phyloP scores from a whole-genome alignment of 768 basidiomycete genomes.

The Tricholomella constricta region DNA sequence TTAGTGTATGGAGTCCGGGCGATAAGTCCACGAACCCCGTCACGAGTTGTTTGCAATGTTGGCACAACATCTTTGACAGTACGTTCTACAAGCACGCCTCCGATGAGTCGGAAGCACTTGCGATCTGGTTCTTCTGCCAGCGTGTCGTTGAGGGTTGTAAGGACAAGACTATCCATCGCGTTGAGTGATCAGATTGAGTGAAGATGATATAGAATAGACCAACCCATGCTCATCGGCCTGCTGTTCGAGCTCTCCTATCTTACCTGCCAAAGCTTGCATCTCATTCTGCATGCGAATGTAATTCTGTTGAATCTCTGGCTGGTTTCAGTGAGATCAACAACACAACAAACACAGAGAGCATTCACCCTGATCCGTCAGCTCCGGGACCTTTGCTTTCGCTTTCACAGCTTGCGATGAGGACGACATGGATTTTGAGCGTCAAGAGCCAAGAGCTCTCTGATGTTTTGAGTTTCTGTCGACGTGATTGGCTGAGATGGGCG shows the following conservation, averaged over 20 bases:
- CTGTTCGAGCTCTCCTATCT: slow-evolving; percentile 94
- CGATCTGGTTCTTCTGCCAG: slow-evolving; percentile 83
- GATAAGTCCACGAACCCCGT: slow-evolving; percentile 61
- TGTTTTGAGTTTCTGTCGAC: slow-evolving; percentile 35
- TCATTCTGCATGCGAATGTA: slow-evolving; percentile 86
- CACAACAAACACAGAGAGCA: slow-evolving; percentile 5
- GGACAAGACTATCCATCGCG: slow-evolving; percentile 65
- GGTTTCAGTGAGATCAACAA: slow-evolving; percentile 35
- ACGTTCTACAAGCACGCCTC: slow-evolving; percentile 92
- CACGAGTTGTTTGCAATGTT: slow-evolving; percentile 82
- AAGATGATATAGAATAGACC: slow-evolving; percentile 27
- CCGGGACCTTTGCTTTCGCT: slow-evolving; percentile 57
- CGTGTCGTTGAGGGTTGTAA: slow-evolving; percentile 83
- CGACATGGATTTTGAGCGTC: slow-evolving; percentile 20
- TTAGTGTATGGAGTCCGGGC: slow-evolving; percentile 17
- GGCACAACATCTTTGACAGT: slow-evolving; percentile 96
- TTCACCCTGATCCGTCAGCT: slow-evolving; percentile 75
- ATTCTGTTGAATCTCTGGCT: slow-evolving; percentile 83
- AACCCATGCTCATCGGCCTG: slow-evolving; percentile 96
- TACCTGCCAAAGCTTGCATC: slow-evolving; percentile 86
- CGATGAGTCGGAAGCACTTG: slow-evolving; percentile 95
- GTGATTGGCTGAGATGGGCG: slow-evolving; percentile 46
- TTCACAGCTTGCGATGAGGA: slow-evolving; percentile 57
- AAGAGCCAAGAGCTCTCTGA: slow-evolving; percentile 1
- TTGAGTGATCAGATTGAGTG: slow-evolving; percentile 4